phyloP scores from a whole-genome alignment of 768 basidiomycete genomes.

The Neoboletus magnificus region DNA sequence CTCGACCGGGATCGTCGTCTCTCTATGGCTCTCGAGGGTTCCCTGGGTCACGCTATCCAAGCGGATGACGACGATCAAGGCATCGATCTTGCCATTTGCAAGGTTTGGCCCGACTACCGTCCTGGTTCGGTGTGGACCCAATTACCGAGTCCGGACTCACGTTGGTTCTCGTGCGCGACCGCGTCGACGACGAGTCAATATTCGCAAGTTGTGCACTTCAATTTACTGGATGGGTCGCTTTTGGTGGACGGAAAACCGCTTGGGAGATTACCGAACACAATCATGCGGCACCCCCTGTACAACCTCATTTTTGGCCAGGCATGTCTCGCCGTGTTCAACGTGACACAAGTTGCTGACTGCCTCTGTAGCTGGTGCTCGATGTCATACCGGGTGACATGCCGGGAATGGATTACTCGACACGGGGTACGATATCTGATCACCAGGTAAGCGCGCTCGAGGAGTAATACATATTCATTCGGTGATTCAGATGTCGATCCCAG shows the following conservation, averaged over 20 bases:
- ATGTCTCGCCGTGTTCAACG: neutral
- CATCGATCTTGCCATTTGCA: constrained; percentile 29
- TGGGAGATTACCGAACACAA: constrained; percentile 35
- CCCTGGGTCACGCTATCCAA: constrained; percentile 14
- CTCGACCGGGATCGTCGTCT: constrained; percentile 33
- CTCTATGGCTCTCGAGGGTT: constrained; percentile 26
- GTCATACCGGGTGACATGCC: neutral
- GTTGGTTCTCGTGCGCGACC: constrained; percentile 31
- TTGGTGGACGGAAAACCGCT: constrained; percentile 41
- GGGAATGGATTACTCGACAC: constrained; percentile 4
- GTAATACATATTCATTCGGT: neutral
- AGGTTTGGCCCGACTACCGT: constrained; percentile 32
- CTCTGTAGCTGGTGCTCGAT: neutral
- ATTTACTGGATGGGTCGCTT: constrained; percentile 40
- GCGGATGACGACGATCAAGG: constrained; percentile 8
- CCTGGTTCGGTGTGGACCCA: constrained; percentile 25
- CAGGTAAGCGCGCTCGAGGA: neutral
- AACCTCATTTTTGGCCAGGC: constrained; percentile 37
- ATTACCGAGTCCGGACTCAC: constrained; percentile 17
- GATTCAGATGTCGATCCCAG: constrained; percentile 6
- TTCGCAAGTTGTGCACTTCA: constrained; percentile 35
- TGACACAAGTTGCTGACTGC: neutral
- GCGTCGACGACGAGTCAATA: neutral
- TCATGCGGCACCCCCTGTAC: constrained; percentile 34
- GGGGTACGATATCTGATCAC: neutral